Evolutionary conservation across 202 grass and related monocot species (phyloP).

Genomic region (Saccharum hybrid): DNA sequence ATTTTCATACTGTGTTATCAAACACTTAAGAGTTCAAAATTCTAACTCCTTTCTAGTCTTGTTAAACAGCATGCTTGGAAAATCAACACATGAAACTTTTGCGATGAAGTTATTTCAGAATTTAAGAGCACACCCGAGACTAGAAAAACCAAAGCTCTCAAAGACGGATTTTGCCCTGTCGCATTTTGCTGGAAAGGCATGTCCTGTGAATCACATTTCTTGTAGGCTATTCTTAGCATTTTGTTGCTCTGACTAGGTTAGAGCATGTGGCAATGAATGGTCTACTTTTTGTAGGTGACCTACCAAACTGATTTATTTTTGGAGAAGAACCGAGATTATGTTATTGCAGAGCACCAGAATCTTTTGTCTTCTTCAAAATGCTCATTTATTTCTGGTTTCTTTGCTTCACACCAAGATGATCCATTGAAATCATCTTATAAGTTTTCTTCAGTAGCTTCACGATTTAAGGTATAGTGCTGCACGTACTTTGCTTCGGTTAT

Average conservation of each 20-base stretch:
- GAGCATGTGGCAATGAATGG: conserved; percentile 37
- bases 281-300: conserved; percentile 57
- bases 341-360: conserved; percentile 65
- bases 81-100: conserved; percentile 83
- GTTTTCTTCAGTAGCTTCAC: conserved; percentile 83
- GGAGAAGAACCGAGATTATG: conserved; percentile 86
- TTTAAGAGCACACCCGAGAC: conserved; percentile 61
- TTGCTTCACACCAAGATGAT: conserved; percentile 65
- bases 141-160: conserved; percentile 79
- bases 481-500: neutral
- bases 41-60: conserved; percentile 66
- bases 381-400: conserved; percentile 75
- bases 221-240: conserved; percentile 52
- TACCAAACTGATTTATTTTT: conserved; percentile 86
- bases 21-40: conserved; percentile 4
- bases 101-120: conserved; percentile 76
- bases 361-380: conserved; percentile 84
- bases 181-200: conserved; percentile 93
- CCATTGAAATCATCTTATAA: conserved; percentile 85
- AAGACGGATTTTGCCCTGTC: conserved; percentile 70
- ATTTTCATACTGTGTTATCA: conserved; percentile 39
- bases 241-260: conserved; percentile 38
- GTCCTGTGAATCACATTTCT: conserved; percentile 56
- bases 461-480: conserved; percentile 72
- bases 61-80: conserved; percentile 78